These are phyloP conservation scores for Hsuehochloa calcarea DNA, from an alignment of 176 grass and related monocot genomes.

Conservation along the genomic window DNA sequence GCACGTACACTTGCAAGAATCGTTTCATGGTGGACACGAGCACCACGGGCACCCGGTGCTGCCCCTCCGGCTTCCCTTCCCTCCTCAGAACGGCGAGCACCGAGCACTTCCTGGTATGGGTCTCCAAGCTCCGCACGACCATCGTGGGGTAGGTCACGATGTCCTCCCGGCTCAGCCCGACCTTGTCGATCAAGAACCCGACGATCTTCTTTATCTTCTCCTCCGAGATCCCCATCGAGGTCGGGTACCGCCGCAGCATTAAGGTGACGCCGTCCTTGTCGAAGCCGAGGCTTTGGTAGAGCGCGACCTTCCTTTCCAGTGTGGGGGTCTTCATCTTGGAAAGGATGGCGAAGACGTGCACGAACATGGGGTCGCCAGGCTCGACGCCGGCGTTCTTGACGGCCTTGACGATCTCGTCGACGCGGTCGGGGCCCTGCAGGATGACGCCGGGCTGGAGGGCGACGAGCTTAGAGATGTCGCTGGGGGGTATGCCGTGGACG, in stretches of 20 bases:
- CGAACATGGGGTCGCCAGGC: conserved; percentile 3
- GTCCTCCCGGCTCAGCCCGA: conserved; percentile 6
- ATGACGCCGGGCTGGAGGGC: conserved; percentile 30
- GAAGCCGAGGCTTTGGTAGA: conserved; percentile 29
- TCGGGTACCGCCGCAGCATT: not conserved
- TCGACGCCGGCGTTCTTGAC: conserved; percentile 22
- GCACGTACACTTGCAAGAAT: conserved; percentile 11
- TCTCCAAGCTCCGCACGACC: not conserved
- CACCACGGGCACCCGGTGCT: not conserved
- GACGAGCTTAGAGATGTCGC: conserved; percentile 18
- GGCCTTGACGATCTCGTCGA: conserved; percentile 19
- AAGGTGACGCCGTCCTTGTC: not conserved
- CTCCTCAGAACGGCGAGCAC: conserved; percentile 37
- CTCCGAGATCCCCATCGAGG: not conserved
- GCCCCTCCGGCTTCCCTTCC: not conserved
- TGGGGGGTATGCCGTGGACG: conserved; percentile 16
- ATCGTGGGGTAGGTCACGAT: not conserved
- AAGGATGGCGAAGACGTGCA: not conserved
- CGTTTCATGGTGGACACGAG: not conserved
- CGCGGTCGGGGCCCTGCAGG: not conserved
- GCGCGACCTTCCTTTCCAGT: conserved; percentile 41
- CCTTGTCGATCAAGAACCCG: conserved; percentile 19
- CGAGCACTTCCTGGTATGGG: not conserved
- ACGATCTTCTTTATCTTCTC: not conserved
- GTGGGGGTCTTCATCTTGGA: conserved; percentile 16